Evolutionary conservation across 1,139 yeast genomes (phyloP).

Genomic region (Suhomyces taliae): DNA sequence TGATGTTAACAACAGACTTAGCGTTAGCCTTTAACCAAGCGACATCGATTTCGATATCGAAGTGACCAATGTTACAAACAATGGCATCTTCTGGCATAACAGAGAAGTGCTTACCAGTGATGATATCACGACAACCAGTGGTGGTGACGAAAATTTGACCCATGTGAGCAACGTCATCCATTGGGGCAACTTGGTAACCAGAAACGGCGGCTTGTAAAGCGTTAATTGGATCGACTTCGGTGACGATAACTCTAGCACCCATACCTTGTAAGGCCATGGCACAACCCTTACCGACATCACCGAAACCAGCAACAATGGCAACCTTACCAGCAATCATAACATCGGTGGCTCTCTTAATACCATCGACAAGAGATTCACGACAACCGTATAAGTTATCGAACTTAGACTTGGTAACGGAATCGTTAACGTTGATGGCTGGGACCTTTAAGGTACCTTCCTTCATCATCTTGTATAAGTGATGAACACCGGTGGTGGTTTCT

Average conservation of each 20-base stretch:
- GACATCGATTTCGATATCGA: slow-evolving; percentile 98
- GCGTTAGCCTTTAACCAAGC: slow-evolving; percentile 97
- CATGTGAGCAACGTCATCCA: slow-evolving; percentile 88
- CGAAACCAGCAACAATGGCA: slow-evolving; percentile 99
- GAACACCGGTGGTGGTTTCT: slow-evolving; percentile 99
- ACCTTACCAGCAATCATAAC: slow-evolving; percentile 99
- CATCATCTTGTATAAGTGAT: slow-evolving; percentile 96
- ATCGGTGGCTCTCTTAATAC: slow-evolving; percentile 99
- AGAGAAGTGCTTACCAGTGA: slow-evolving; percentile 83
- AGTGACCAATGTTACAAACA: slow-evolving; percentile 99
- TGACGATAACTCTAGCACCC: slow-evolving; percentile 99
- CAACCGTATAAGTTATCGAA: slow-evolving; percentile 99
- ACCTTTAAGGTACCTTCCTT: slow-evolving; percentile 90
- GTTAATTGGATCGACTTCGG: slow-evolving; percentile 98
- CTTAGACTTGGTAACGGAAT: slow-evolving; percentile 98
- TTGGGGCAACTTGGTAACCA: slow-evolving; percentile 96
- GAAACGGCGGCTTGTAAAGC: slow-evolving; percentile 99
- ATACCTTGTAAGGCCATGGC: slow-evolving; percentile 98
- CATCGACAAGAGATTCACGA: slow-evolving; percentile 98
- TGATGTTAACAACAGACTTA: slow-evolving; percentile 88
- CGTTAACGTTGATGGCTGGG: slow-evolving; percentile 99
- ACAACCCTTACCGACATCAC: slow-evolving; percentile 99
- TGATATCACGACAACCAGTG: slow-evolving; percentile 99
- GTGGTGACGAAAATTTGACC: slow-evolving; percentile 99
- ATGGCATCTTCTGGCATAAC: slow-evolving; percentile 99